Evolutionary conservation across 805 yeast genomes (phyloP), one percentile per base, ranked within the genome.

Genomic region (Nakazawaea wyomingensis): DNA sequence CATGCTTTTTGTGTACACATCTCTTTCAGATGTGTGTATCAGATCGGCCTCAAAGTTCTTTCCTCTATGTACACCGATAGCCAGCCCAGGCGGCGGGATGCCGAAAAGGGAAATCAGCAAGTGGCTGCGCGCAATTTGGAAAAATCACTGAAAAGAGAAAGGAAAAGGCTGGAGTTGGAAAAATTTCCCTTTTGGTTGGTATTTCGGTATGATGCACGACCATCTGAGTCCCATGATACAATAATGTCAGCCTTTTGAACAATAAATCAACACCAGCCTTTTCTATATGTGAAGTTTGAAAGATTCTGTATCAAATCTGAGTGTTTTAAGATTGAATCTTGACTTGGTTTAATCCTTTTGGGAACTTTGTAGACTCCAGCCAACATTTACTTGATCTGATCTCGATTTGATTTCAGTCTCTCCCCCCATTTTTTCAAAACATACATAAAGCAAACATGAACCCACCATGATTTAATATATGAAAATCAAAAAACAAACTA

Each of bases 81-180:
- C n/a, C n/a, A n/a, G n/a, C 27, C 8, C 11, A 24, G 27, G 27
- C 27, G 27, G 27, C 27, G 27, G 3, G 27, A 24, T 11, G 8
- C 27, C 27, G 11, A 24, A 24, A 24, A 24, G 27, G 27, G 8
- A 11, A 24, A 24, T 9, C 8, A 24, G 11, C 8, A 24, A 7
- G 27, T 10, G 11, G 11, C 10, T 24, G 9, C 27, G 11, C 8
- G 3, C 8, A 24, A 24, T n/a, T n/a, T n/a, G n/a, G n/a, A 24
- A 24, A 24, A 24, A 24, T 2, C 3, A 24, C 27, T 24, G 11
- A 24, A 24, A 24, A 11, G 8, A 24, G 11, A 24, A 9, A 24
- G 27, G 27, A 24, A 24, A 35, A 16, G 38, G 38, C 38, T 35
- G 38, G 38, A 35, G 29, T 35, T 35, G 19, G 2, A 24, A 16